Conservation (phyloP, 768 basidiomycete species). For the Boletus reticuloceps region DNA sequence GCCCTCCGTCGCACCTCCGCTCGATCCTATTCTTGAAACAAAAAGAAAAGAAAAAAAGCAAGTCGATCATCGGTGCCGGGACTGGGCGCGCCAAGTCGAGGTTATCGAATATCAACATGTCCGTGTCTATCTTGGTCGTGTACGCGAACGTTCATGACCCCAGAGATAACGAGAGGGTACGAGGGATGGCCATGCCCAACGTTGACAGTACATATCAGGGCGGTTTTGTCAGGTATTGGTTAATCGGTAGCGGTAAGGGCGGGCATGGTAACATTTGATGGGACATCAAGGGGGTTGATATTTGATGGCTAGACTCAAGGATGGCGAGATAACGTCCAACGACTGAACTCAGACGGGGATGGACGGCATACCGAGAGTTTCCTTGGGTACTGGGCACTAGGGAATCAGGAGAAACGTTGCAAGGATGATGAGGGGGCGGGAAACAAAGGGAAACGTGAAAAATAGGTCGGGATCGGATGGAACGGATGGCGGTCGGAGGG, state of each 20-base stretch:
- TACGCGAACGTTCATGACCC: too few relatives aligned
- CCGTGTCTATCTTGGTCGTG: too few relatives aligned
- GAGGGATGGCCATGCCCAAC: not conserved
- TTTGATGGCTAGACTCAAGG: not conserved
- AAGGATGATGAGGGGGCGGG: not conserved
- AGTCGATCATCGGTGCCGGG: conserved; percentile 5
- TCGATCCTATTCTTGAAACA: not conserved
- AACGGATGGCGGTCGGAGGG: not conserved
- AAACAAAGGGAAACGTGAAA: not conserved
- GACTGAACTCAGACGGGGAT: not conserved
- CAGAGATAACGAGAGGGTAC: not conserved
- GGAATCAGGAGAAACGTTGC: not conserved
- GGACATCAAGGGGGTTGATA: not conserved
- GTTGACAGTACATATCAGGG: not conserved
- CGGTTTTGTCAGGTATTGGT: not conserved
- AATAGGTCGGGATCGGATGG: not conserved
- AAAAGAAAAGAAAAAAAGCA: not conserved
- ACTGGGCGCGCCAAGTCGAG: not conserved
- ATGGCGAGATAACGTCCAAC: conserved; percentile 3
- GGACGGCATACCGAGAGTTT: conserved; percentile 9
- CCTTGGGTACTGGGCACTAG: not conserved
- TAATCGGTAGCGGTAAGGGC: not conserved
- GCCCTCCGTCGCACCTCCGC: conserved; percentile 14
- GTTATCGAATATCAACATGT: not conserved
- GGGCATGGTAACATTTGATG: not conserved